Percentiles rank a stretch among this genome's conserved stretches.
Evolutionary conservation across 2,329 filamentous ascomycete genomes (phyloP).

Genomic region (Sordariomycetes sp.): DNA sequence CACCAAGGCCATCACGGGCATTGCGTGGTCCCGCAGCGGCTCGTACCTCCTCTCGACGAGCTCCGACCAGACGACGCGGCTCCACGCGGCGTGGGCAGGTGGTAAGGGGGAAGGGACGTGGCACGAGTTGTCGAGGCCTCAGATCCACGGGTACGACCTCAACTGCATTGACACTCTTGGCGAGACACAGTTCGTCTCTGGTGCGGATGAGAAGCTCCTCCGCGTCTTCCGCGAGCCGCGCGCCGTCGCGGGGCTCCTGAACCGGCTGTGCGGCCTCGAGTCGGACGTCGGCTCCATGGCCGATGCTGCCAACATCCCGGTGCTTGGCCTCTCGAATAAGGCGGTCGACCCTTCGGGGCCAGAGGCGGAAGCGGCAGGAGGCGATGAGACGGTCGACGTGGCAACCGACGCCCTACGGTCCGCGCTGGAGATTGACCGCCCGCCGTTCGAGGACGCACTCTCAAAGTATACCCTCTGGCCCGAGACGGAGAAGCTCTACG

Average conservation of each 20-base stretch:
- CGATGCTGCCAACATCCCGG: conserved; percentile 87
- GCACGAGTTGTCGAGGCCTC: conserved; percentile 91
- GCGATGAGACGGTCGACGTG: conserved; percentile 36
- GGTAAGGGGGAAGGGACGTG: conserved; percentile 40
- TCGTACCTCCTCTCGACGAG: conserved; percentile 81
- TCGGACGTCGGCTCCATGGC: conserved; percentile 50
- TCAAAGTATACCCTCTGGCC: conserved; percentile 90
- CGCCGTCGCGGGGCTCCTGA: conserved; percentile 64
- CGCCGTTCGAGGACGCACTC: conserved; percentile 81
- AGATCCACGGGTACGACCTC: conserved; percentile 96
- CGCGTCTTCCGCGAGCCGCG: conserved; percentile 87
- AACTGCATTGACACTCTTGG: conserved; percentile 80
- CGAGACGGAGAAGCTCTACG: conserved; percentile 91
- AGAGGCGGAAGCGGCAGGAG: conserved; percentile 32
- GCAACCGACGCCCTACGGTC: conserved; percentile 43
- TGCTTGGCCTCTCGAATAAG: conserved; percentile 92
- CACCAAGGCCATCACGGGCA: conserved; percentile 64
- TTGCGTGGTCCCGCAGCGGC: conserved; percentile 74
- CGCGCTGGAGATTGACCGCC: conserved; percentile 52
- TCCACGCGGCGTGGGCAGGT: conserved; percentile 68
- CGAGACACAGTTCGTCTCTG: conserved; percentile 70
- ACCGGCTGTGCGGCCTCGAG: conserved; percentile 28
- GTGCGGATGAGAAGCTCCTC: conserved; percentile 95
- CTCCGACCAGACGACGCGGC: conserved; percentile 81
- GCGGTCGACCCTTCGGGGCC: conserved; percentile 44